Evolutionary conservation across 441 rosid genomes (phyloP), one percentile per base, ranked within the genome.

Genomic region (Lepidium campestre): DNA sequence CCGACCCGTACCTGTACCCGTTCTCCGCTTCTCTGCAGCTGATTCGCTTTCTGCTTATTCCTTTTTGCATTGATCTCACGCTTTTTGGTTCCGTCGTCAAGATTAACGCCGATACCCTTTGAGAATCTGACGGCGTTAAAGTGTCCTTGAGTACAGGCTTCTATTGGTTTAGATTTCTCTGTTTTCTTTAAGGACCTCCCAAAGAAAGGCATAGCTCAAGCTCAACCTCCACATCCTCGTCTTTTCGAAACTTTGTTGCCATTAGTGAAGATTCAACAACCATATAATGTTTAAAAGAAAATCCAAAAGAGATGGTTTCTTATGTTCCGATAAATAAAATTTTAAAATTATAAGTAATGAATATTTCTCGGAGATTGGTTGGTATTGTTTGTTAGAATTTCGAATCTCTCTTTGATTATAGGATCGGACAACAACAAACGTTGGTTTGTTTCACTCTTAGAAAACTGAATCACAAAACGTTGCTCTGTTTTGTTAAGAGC

Each of bases 201-300:
- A 84, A 65, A 4, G 91, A 88, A 56, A 85, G 79, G 4, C 82
- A 80, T 32, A 88, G 75, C 65, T 88, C 94, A 10, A 88, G 80
- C 78, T 81, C 87, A 3, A 81, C 58, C 58, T 79, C 84, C 4
- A 54, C 62, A 48, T 79, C 82, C 17, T 55, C 67, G n/a, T 67
- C 62, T 67, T 67, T 50, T 18, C 67, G 69, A 58, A 59, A 12
- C 79, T 71, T 80, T 64, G 49, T 49, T 10, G 35, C 65, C 70
- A 63, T 68, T 75, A 72, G 60, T 57, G 42, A 66, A 67, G 69
- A 17, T 50, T 19, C 52, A 22, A 66, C 5, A n/a, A 44, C 17
- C 62, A 66, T 57, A 59, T 60, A 54, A 75, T 57, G 39, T 70
- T 27, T 47, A 44, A 17, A 47, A 6, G 0, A 12, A 53, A 17